Conservation (phyloP, 2,329 filamentous ascomycete species). For the Ophiostoma himal-ulmi region DNA sequence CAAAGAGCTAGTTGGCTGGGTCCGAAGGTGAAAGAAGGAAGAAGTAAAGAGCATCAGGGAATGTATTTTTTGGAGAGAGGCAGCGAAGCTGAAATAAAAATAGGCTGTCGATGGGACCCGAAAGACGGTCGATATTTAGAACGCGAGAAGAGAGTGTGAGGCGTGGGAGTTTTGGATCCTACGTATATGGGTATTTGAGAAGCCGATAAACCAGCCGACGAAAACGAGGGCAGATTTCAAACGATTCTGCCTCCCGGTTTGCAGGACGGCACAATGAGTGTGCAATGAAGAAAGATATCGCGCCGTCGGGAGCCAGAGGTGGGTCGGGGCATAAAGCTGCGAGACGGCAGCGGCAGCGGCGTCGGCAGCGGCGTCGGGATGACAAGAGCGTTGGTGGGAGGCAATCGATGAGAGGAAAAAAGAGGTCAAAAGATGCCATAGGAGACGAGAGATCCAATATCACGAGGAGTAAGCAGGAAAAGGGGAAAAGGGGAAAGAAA, state of each 20-base stretch:
- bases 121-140: not conserved
- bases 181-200: not conserved
- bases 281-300: conserved; percentile 1
- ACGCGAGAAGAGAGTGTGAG: not conserved
- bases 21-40: not conserved
- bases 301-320: conserved; percentile 11
- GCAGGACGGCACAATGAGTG: not conserved
- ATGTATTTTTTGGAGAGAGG: not conserved
- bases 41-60: not conserved
- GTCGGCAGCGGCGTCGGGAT: not conserved
- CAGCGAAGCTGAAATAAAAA: not conserved
- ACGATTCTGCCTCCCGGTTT: not conserved
- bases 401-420: not conserved
- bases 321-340: not conserved
- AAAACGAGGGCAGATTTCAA: not conserved
- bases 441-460: not conserved
- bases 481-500: not conserved
- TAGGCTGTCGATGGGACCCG: not conserved
- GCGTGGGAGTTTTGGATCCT: not conserved
- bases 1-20: not conserved
- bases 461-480: not conserved
- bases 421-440: not conserved
- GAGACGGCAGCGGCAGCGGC: not conserved
- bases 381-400: not conserved
- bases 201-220: not conserved